A percentile compares a stretch with the other conserved stretches of the same genome.
phyloP scores from a whole-genome alignment of 169 alveolate species.

The Plasmodium vivax region DNA sequence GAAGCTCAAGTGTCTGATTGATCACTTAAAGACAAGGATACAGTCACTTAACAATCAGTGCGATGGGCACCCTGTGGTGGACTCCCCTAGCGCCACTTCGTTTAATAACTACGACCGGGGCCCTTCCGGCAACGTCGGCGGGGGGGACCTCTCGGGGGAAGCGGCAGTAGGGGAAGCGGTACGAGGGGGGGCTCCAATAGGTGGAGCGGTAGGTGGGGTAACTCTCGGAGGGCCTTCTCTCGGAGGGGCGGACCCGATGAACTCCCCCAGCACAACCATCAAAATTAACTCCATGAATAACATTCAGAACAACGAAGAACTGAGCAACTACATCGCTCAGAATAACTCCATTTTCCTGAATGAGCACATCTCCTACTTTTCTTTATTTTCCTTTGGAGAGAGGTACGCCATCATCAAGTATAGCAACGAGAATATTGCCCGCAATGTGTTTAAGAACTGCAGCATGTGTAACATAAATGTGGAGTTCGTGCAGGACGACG shows the following conservation, averaged over 20 bases:
- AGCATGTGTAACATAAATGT: slow-evolving; percentile 24
- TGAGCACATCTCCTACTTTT: slow-evolving; percentile 55
- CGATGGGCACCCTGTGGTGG: not conserved
- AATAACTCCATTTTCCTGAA: slow-evolving; percentile 68
- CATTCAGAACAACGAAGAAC: slow-evolving; percentile 51
- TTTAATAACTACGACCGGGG: not conserved
- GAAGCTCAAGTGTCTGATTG: slow-evolving; percentile 35
- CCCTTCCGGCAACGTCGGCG: not conserved
- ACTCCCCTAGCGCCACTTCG: not conserved
- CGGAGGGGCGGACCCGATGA: not conserved
- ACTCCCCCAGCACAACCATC: slow-evolving; percentile 26
- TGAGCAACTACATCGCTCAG: slow-evolving; percentile 33
- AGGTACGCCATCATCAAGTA: slow-evolving; percentile 68
- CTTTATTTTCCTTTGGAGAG: slow-evolving; percentile 63
- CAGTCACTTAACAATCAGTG: slow-evolving; percentile 49
- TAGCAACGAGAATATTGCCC: slow-evolving; percentile 32
- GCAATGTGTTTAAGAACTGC: slow-evolving; percentile 49
- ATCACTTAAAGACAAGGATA: slow-evolving; percentile 47
- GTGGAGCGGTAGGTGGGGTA: too few species aligned
- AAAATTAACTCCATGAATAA: slow-evolving; percentile 29
- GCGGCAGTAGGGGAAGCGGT: not conserved
- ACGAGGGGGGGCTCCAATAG: too few species aligned
- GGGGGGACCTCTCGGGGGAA: not conserved
- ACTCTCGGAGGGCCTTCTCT: not conserved
- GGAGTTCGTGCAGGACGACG: slow-evolving; percentile 69